Conservation (phyloP, 2,329 filamentous ascomycete genomes). For the Fusarium camptoceras region DNA sequence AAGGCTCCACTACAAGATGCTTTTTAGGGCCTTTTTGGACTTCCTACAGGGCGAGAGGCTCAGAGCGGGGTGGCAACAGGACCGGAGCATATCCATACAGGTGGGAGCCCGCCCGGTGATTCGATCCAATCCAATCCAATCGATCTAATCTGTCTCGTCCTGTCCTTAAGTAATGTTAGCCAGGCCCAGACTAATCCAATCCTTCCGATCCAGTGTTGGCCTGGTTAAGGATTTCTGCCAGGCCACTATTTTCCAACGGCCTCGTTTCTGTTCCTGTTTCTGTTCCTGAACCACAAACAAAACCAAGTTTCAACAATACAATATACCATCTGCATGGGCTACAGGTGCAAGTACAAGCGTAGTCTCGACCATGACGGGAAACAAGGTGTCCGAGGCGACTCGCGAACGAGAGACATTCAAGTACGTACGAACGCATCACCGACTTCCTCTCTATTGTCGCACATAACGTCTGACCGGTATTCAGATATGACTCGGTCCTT, state of each 20-base stretch:
- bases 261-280: background rate
- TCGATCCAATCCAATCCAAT: background rate
- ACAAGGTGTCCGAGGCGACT: constrained; percentile 38
- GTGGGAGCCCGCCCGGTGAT: background rate
- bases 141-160: background rate
- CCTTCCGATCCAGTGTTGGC: constrained; percentile 2
- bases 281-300: background rate
- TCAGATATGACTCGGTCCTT: constrained; percentile 36
- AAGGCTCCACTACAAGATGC: constrained; percentile 10
- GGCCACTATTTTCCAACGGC: constrained; percentile 5
- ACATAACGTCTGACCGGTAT: constrained; percentile 4
- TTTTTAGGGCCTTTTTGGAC: background rate
- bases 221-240: constrained; percentile 5
- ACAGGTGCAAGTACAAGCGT: background rate
- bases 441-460: background rate
- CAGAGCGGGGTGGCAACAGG: constrained; percentile 16
- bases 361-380: constrained; percentile 16
- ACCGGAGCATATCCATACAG: constrained; percentile 2
- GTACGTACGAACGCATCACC: constrained; percentile 28
- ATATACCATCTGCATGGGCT: background rate
- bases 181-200: background rate
- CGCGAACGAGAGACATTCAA: constrained; percentile 52
- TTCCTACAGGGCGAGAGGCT: background rate
- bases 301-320: background rate
- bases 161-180: constrained; percentile 21